These are phyloP conservation scores for Oryza rufipogon DNA, from an alignment of 176 grass and related monocot species.

Conservation along the genomic window DNA sequence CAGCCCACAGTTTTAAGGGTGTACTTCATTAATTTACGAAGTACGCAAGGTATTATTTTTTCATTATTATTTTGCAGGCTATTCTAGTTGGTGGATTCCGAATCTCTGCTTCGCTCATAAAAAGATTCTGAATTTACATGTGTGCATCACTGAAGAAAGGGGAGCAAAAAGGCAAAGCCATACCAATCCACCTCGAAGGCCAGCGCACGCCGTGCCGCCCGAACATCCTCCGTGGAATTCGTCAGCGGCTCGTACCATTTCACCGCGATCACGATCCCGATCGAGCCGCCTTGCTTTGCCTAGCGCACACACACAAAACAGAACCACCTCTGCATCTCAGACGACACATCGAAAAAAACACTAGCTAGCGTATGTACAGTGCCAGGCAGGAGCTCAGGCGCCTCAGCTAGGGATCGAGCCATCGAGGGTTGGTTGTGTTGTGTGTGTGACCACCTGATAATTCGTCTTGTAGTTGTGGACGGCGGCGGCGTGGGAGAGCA, in stretches of 20 bases:
- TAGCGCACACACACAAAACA: slow-evolving; percentile 4
- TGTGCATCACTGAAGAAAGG: neutral
- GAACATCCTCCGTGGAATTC: slow-evolving; percentile 50
- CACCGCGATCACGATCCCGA: slow-evolving; percentile 47
- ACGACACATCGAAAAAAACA: neutral
- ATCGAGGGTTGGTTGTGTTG: neutral
- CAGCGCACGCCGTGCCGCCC: slow-evolving; percentile 43
- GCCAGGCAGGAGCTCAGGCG: neutral
- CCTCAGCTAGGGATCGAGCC: neutral
- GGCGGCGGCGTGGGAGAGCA: slow-evolving; percentile 62
- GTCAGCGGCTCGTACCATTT: slow-evolving; percentile 59
- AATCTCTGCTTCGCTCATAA: neutral
- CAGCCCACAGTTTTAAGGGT: neutral
- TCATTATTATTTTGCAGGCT: neutral
- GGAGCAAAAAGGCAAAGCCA: neutral
- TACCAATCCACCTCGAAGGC: slow-evolving; percentile 45
- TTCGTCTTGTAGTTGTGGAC: slow-evolving; percentile 56
- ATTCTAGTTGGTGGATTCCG: neutral
- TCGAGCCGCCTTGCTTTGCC: slow-evolving; percentile 57
- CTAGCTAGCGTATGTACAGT: too few species aligned
- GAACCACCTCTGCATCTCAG: neutral
- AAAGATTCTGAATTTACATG: neutral
- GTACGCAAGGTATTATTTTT: neutral
- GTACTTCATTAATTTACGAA: neutral
- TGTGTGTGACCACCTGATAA: slow-evolving; percentile 49